Conservation (phyloP, 2,329 filamentous ascomycete species). For the Lasiodiplodia hormozganensis region DNA sequence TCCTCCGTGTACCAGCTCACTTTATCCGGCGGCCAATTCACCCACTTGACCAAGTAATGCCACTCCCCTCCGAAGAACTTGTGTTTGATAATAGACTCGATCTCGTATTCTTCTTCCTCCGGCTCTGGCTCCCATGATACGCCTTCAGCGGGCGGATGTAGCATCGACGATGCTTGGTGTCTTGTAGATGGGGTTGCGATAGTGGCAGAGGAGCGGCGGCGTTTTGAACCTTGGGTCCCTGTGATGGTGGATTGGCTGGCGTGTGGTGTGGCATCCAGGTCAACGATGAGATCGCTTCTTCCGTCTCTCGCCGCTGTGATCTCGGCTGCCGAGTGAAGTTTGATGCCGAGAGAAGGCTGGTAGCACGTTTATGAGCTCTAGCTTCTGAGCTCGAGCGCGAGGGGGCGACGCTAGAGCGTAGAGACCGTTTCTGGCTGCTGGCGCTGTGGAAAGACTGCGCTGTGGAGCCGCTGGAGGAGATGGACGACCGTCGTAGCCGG, state of each 20-base stretch:
- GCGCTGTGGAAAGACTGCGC: not conserved
- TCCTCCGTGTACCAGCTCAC: constrained; percentile 9
- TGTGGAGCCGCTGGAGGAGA: not conserved
- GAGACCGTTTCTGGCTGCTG: not conserved
- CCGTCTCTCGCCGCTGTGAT: not conserved
- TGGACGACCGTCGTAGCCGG: not conserved
- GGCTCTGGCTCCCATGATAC: not conserved
- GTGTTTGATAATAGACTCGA: not conserved
- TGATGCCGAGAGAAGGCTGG: not conserved
- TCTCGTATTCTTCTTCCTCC: constrained; percentile 7
- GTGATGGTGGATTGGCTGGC: not conserved
- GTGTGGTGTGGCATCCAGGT: not conserved
- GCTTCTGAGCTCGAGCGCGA: not conserved
- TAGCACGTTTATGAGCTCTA: not conserved
- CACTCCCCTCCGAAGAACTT: not conserved
- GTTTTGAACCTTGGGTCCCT: not conserved
- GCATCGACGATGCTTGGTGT: not conserved
- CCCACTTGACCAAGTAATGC: constrained; percentile 18
- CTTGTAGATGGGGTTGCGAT: not conserved
- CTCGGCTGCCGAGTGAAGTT: not conserved
- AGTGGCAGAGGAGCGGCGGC: not conserved
- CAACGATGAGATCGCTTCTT: not conserved
- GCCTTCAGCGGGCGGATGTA: constrained; percentile 8
- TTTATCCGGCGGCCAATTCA: not conserved
- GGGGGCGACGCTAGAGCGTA: not conserved